phyloP scores from a whole-genome alignment of 2,329 filamentous ascomycete genomes.

The Fusarium abutilonis region DNA sequence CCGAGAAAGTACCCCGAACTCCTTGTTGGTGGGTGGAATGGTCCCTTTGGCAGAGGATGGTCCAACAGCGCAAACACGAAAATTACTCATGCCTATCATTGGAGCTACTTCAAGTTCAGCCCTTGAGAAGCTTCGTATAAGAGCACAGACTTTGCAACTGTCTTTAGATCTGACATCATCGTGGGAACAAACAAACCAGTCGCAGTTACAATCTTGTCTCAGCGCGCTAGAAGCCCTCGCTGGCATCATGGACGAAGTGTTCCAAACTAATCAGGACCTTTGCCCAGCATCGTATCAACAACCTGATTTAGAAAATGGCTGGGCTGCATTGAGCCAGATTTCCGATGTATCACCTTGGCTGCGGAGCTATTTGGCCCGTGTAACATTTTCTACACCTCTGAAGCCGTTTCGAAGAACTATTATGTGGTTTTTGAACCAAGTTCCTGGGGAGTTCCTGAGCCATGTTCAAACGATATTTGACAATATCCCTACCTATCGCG shows the following conservation, averaged over 20 bases:
- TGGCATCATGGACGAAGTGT: conserved; percentile 26
- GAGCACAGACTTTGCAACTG: conserved; percentile 12
- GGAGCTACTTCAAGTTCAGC: conserved; percentile 14
- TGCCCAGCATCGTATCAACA: not conserved
- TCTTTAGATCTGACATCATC: not conserved
- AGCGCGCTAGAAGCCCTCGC: conserved; percentile 12
- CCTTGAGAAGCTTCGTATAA: conserved; percentile 2
- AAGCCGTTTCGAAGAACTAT: conserved; percentile 50
- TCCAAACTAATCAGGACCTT: not conserved
- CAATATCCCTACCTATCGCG: conserved; percentile 10
- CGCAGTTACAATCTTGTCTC: conserved; percentile 23
- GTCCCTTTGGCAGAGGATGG: conserved; percentile 16
- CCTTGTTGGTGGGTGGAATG: not conserved
- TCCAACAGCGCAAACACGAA: conserved; percentile 10
- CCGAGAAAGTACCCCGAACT: not conserved
- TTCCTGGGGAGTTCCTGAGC: conserved; percentile 47
- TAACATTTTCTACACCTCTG: conserved; percentile 43
- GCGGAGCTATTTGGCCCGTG: conserved; percentile 30
- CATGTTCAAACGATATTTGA: conserved; percentile 50
- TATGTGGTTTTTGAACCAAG: conserved; percentile 55
- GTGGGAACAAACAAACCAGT: not conserved
- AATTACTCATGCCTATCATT: conserved; percentile 31
- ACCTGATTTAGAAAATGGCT: not conserved
- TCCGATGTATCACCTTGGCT: conserved; percentile 33
- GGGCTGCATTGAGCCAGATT: not conserved